Percentiles rank a stretch among this genome's conserved stretches.
These are phyloP conservation scores for Kalmanozyma brasiliensis DNA, from an alignment of 1,284 basidiomycete genomes.

Conservation along the genomic window DNA sequence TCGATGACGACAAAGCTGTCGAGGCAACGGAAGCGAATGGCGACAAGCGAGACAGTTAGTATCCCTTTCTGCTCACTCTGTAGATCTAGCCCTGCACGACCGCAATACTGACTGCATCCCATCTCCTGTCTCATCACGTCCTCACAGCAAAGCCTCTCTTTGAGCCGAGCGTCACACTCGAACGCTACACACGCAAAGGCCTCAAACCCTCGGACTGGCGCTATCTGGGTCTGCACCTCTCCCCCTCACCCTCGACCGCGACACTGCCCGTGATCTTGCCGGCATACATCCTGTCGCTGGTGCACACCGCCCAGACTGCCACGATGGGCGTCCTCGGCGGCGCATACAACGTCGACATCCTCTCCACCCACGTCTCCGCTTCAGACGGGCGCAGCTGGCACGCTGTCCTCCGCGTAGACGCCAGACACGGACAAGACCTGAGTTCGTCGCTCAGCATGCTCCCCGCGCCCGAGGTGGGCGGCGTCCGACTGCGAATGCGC, in stretches of 20 bases:
- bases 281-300: conserved; percentile 19
- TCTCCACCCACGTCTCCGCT: conserved; percentile 22
- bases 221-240: conserved; percentile 24
- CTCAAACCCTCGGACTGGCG: conserved; percentile 38
- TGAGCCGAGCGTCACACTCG: background rate
- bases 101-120: conserved; percentile 4
- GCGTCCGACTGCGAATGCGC: conserved; percentile 8
- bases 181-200: conserved; percentile 29
- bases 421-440: conserved; percentile 24
- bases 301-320: conserved; percentile 28
- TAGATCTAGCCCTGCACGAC: background rate
- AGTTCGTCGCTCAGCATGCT: conserved; percentile 24
- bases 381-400: conserved; percentile 9
- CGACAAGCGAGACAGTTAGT: conserved; percentile 26
- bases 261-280: conserved; percentile 9
- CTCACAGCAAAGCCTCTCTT: conserved; percentile 6
- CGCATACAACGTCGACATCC: conserved; percentile 48
- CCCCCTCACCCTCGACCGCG: conserved; percentile 2
- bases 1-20: background rate
- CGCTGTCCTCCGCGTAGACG: conserved; percentile 22
- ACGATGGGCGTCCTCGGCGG: conserved; percentile 44
- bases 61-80: background rate
- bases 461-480: conserved; percentile 14
- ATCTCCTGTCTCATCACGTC: background rate
- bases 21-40: background rate